Percentiles rank a stretch among this genome's conserved stretches.
phyloP scores from a whole-genome alignment of 2,329 filamentous ascomycete genomes.

The Beauveria sp. region DNA sequence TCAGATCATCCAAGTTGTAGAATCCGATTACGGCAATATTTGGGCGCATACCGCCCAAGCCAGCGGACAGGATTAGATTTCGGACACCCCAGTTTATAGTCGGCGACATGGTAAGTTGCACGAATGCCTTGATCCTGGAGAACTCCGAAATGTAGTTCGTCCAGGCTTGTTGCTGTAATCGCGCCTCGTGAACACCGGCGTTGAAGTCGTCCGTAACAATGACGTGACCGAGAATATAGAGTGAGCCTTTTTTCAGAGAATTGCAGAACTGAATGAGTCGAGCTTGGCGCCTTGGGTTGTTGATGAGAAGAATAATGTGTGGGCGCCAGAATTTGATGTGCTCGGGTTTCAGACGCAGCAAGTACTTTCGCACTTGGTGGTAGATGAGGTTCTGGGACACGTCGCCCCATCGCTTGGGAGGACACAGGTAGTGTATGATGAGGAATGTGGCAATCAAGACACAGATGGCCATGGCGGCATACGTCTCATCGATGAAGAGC shows the following conservation, averaged over 20 bases:
- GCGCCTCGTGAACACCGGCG: conserved; percentile 70
- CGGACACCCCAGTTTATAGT: conserved; percentile 77
- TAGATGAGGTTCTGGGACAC: conserved; percentile 87
- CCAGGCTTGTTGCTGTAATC: conserved; percentile 74
- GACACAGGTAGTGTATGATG: conserved; percentile 76
- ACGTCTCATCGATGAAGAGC: conserved; percentile 83
- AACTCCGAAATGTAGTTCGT: conserved; percentile 76
- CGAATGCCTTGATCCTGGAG: conserved; percentile 80
- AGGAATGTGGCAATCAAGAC: conserved; percentile 71
- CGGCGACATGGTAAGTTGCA: conserved; percentile 78
- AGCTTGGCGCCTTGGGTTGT: conserved; percentile 73
- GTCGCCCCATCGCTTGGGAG: conserved; percentile 84
- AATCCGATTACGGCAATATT: conserved; percentile 80
- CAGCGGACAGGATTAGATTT: conserved; percentile 74
- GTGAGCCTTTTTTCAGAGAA: conserved; percentile 76
- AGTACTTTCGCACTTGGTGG: conserved; percentile 75
- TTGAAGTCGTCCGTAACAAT: conserved; percentile 81
- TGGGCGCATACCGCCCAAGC: conserved; percentile 79
- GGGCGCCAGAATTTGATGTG: conserved; percentile 93
- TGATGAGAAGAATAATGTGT: conserved; percentile 77
- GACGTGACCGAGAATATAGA: conserved; percentile 82
- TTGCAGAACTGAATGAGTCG: conserved; percentile 88
- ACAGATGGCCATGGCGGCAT: conserved; percentile 67
- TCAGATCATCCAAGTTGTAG: conserved; percentile 72
- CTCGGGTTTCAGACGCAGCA: conserved; percentile 74